Evolutionary conservation across 306 rosid species (phyloP).

Genomic region (Citrullus colocynthis): DNA sequence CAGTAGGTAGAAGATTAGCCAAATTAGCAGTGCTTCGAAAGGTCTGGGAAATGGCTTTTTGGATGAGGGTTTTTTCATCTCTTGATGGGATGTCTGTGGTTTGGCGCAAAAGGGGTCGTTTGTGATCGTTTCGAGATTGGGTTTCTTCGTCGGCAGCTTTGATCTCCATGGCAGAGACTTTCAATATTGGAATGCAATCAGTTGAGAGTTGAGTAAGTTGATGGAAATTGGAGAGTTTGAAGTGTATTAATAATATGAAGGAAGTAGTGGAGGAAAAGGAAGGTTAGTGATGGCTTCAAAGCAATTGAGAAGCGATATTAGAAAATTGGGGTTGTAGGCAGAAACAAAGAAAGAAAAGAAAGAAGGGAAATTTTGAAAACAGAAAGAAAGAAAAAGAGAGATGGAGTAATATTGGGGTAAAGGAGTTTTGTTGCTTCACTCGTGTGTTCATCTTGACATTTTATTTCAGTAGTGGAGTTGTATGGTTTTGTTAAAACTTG

Average conservation of each 20-base stretch:
- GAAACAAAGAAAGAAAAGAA: background rate
- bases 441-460: background rate
- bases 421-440: background rate
- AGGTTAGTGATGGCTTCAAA: background rate
- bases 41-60: conserved; percentile 65
- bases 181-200: background rate
- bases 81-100: conserved; percentile 17
- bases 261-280: background rate
- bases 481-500: background rate
- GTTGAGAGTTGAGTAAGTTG: background rate
- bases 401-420: background rate
- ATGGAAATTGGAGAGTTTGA: background rate
- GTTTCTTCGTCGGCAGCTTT: conserved; percentile 18
- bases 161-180: conserved; percentile 33
- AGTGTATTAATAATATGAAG: background rate
- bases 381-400: background rate
- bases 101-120: conserved; percentile 41
- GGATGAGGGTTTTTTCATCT: conserved; percentile 36
- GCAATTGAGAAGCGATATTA: background rate
- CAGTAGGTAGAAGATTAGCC: conserved; percentile 86
- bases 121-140: conserved; percentile 13
- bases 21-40: conserved; percentile 71
- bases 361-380: background rate
- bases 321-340: background rate
- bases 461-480: background rate